Evolutionary conservation across 202 grass and related monocot species (phyloP).

Genomic region (Zoysia matrella): DNA sequence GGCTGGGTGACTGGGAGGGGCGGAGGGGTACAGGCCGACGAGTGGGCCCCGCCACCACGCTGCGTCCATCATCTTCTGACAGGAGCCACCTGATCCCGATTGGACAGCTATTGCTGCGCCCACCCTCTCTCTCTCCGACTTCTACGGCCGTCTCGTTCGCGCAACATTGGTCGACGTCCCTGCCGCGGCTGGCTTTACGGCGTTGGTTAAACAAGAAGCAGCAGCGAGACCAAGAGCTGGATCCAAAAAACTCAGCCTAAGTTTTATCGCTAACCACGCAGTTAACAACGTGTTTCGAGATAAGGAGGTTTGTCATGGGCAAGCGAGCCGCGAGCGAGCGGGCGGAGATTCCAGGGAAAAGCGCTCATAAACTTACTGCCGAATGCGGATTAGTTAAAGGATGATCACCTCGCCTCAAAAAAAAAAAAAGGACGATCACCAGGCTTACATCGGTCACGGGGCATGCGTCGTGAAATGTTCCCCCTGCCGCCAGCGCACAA

Average conservation of each 20-base stretch:
- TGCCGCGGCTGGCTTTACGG: not conserved
- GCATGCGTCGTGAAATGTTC: too few species aligned
- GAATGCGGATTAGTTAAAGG: too few species aligned
- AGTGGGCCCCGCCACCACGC: slow-evolving; percentile 43
- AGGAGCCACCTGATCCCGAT: slow-evolving; percentile 60
- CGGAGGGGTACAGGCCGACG: slow-evolving; percentile 22
- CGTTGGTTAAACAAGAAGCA: not conserved
- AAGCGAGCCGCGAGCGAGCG: not conserved
- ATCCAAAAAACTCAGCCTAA: not conserved
- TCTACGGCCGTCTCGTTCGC: not conserved
- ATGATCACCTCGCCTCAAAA: too few species aligned
- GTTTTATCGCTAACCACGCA: slow-evolving; percentile 8
- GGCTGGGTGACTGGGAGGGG: slow-evolving; percentile 39
- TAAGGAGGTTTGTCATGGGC: not conserved
- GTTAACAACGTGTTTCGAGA: slow-evolving; percentile 3
- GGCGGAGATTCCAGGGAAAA: not conserved
- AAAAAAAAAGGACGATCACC: too few species aligned
- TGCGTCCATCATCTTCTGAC: slow-evolving; percentile 55
- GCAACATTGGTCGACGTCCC: slow-evolving; percentile 29
- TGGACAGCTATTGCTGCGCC: slow-evolving; percentile 17
- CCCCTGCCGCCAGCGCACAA: not conserved
- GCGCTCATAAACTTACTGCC: not conserved
- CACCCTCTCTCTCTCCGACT: slow-evolving; percentile 19
- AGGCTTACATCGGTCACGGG: too few species aligned
- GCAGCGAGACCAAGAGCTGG: not conserved